Conservation (phyloP, 768 basidiomycete species). For the Favolaschia claudopus region DNA sequence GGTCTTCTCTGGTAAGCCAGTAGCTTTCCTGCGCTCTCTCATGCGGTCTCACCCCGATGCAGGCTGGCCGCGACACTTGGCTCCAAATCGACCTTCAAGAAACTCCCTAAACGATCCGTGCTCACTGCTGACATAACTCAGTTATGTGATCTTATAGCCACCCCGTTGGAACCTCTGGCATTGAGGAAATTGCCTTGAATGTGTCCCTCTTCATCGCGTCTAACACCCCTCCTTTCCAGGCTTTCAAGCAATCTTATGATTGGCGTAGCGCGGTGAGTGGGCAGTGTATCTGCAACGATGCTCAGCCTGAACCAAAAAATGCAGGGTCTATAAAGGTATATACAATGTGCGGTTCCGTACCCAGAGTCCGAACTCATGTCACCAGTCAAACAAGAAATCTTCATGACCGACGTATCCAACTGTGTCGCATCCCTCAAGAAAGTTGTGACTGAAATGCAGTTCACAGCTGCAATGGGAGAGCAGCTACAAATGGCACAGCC, state of each 20-base stretch:
- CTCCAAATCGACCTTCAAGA: constrained; percentile 85
- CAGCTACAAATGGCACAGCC: constrained; percentile 78
- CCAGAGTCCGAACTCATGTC: constrained; percentile 5
- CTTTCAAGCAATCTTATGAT: constrained; percentile 90
- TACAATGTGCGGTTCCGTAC: background rate
- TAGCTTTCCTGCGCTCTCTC: constrained; percentile 3
- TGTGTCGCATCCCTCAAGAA: constrained; percentile 84
- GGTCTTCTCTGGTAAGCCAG: constrained; percentile 81
- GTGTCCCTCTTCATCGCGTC: background rate
- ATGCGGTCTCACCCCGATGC: too few species aligned
- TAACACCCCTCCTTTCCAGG: constrained; percentile 3
- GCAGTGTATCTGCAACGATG: background rate
- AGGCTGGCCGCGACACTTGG: constrained; percentile 95
- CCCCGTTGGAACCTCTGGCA: constrained; percentile 88
- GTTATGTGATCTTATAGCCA: constrained; percentile 80
- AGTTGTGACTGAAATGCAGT: constrained; percentile 71
- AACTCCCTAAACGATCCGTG: constrained; percentile 84
- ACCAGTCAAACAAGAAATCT: constrained; percentile 84
- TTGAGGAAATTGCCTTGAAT: constrained; percentile 50
- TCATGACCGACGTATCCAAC: constrained; percentile 79
- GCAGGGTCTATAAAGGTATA: constrained; percentile 54
- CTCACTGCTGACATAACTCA: constrained; percentile 83
- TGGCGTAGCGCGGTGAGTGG: constrained; percentile 81
- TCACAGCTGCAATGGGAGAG: constrained; percentile 49
- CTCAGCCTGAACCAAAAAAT: background rate